phyloP scores from a whole-genome alignment of 75 land plant genomes.

The Gnetum montanum region DNA sequence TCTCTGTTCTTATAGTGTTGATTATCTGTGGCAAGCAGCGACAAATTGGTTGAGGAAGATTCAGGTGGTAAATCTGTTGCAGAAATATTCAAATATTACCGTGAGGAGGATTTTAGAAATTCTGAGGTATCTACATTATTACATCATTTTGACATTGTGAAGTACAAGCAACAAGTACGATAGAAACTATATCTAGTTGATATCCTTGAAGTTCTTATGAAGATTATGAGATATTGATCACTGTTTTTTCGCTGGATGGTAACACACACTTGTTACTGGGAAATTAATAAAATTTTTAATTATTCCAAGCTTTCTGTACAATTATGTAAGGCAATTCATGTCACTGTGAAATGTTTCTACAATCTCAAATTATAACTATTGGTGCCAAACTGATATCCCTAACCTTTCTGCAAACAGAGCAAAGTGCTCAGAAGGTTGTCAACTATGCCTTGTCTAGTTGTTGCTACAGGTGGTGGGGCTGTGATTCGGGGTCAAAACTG shows the following conservation, averaged over 20 bases:
- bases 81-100: conserved; percentile 40
- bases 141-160: too few species aligned
- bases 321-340: too few species aligned
- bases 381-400: background rate
- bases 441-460: conserved; percentile 49
- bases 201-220: too few species aligned
- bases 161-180: too few species aligned
- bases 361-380: background rate
- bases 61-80: conserved; percentile 55
- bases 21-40: conserved; percentile 42
- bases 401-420: conserved; percentile 35
- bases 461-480: conserved; percentile 98
- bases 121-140: conserved; percentile 44
- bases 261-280: too few species aligned
- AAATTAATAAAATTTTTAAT: too few species aligned
- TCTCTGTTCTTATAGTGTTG: too few species aligned
- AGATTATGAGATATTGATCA: too few species aligned
- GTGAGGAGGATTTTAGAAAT: conserved; percentile 53
- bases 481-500: conserved; percentile 71
- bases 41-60: conserved; percentile 51
- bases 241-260: too few species aligned
- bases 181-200: too few species aligned
- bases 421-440: conserved; percentile 65
- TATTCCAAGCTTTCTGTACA: too few species aligned
- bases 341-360: too few species aligned